Conservation (phyloP, 306 rosid genomes). For the cucumber (Cucumis sativus) region Cucumber_9930_V3 NC_026658.2:10102501-10103000, state of each 20-base stretch:
- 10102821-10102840: not conserved
- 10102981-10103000: too few species aligned
- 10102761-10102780: conserved; percentile 34
- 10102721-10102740: not conserved
- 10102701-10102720: conserved; percentile 3
- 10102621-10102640: conserved; percentile 34
- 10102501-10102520: conserved; percentile 33
- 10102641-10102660: conserved; percentile 43
- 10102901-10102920: not conserved
- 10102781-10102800: not conserved
- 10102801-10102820: not conserved
- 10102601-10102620: conserved; percentile 29
- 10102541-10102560: conserved; percentile 53
- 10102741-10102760: conserved; percentile 10
- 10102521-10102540: conserved; percentile 28
- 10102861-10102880: not conserved
- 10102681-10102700: conserved; percentile 17
- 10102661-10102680: conserved; percentile 23
- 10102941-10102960: too few species aligned
- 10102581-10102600: conserved; percentile 43
- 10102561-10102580: conserved; percentile 50
- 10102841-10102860: not conserved
- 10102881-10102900: not conserved
- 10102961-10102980: too few species aligned
- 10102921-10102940: not conserved